These are phyloP conservation scores for Yarrowia sp. DNA, from an alignment of 805 yeast genomes.

Conservation along the genomic window DNA sequence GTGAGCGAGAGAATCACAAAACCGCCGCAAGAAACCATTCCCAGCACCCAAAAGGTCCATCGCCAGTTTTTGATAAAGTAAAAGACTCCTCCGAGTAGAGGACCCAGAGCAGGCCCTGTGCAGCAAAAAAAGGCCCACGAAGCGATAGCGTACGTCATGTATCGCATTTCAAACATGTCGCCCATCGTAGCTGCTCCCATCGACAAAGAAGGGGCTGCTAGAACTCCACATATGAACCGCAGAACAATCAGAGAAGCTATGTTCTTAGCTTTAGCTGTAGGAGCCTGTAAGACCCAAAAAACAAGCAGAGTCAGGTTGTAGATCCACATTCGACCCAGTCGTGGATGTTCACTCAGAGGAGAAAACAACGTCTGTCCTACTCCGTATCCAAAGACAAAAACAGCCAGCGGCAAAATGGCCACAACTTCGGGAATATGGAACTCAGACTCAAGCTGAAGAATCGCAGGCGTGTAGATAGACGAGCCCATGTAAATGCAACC, in stretches of 20 bases:
- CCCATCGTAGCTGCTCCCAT: slow-evolving; percentile 69
- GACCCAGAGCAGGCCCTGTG: slow-evolving; percentile 54
- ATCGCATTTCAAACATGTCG: slow-evolving; percentile 46
- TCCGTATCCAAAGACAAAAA: slow-evolving; percentile 56
- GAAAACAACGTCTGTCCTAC: slow-evolving; percentile 53
- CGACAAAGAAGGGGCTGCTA: slow-evolving; percentile 79
- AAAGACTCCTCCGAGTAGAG: slow-evolving; percentile 52
- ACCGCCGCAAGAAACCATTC: slow-evolving; percentile 40
- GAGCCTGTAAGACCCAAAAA: slow-evolving; percentile 52
- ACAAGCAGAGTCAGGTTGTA: slow-evolving; percentile 47
- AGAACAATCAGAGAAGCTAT: slow-evolving; percentile 49
- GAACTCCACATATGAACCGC: slow-evolving; percentile 69
- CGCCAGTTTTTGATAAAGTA: slow-evolving; percentile 50
- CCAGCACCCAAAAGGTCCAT: slow-evolving; percentile 49
- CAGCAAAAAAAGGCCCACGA: slow-evolving; percentile 53
- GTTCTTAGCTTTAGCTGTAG: slow-evolving; percentile 49
- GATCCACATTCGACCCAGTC: slow-evolving; percentile 51
- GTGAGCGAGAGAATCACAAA: slow-evolving; percentile 41
- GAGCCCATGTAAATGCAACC: slow-evolving; percentile 53
- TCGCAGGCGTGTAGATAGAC: slow-evolving; percentile 51
- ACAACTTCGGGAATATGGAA: slow-evolving; percentile 43
- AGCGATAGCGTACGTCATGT: slow-evolving; percentile 48
- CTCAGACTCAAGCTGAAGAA: slow-evolving; percentile 43
- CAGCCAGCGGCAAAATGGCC: slow-evolving; percentile 49
- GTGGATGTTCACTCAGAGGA: slow-evolving; percentile 52